phyloP scores from a whole-genome alignment of 75 land plant species.

The Cupressus sempervirens region DNA sequence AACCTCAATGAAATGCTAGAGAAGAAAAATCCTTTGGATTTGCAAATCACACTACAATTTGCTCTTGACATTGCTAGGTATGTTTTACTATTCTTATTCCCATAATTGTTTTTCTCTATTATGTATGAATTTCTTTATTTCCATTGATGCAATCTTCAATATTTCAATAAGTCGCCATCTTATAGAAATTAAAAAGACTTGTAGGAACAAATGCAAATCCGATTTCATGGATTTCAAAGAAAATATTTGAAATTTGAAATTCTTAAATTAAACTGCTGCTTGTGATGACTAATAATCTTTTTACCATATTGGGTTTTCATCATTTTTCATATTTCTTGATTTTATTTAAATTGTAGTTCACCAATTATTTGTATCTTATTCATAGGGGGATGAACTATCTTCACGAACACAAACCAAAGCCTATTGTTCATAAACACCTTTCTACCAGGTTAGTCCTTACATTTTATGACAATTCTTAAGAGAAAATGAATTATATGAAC shows the following conservation, averaged over 20 bases:
- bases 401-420: conserved; percentile 53
- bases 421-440: conserved; percentile 54
- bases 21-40: conserved; percentile 24
- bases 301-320: not conserved
- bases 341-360: not conserved
- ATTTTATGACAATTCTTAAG: not conserved
- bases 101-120: not conserved
- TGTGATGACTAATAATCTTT: not conserved
- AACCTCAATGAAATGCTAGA: conserved; percentile 10
- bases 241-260: not conserved
- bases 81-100: not conserved
- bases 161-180: not conserved
- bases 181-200: not conserved
- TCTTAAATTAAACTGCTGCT: not conserved
- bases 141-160: not conserved
- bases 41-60: conserved; percentile 17
- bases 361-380: not conserved
- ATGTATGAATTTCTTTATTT: not conserved
- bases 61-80: conserved; percentile 44
- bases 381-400: conserved; percentile 71
- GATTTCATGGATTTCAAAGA: not conserved
- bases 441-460: conserved; percentile 32
- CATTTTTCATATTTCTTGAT: not conserved
- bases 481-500: not conserved
- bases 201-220: not conserved